Evolutionary conservation across 257 asterid species (phyloP), one percentile per base, ranked within the genome.

Genomic region (Solanum ahanhuiri): DNA sequence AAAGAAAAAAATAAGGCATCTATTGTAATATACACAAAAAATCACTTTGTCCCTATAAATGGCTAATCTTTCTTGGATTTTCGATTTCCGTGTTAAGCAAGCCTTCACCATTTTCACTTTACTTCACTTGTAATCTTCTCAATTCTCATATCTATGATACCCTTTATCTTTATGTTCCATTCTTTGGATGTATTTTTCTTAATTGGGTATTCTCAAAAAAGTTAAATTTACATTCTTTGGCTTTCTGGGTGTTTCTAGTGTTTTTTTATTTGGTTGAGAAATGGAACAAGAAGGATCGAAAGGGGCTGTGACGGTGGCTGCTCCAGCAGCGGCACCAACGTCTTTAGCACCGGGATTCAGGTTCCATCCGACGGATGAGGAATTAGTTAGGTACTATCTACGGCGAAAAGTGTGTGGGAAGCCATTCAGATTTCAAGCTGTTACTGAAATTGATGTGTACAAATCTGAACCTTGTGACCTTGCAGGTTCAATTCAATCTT

Each of bases 401-500:
- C 91, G 95, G 92, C 91, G 99, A 90, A 95, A 94, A 86, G 98
- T 91, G 15, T 94, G 97, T 51, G 93, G 95, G 33, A 93, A 93
- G 89, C 96, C 98, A 33, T 95, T 96, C 76, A 88, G 98, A 57
- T 95, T 95, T 86, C 94, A 94, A 73, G 99, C 99, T 73, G 98
- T 96, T 15, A 86, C 93, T 37, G 99, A 96, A 89, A 93, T 95
- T 88, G 99, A 96, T 90, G 98, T 96, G 17, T 96, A 96, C 92
- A 96, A 96, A 96, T 95, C 97, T 86, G 99, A 96, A 90, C 99
- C 99, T 0, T 95, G 96, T 95, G 97, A 96, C 88, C 97, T 96
- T 84, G 97, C 98, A 88, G 92, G 99, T 96, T 45, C 1, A 48
- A 15, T 81, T 30, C 14, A 23, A 0, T 77, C 15, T 4, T 1